A percentile compares a stretch with the other conserved stretches of the same genome.
These are phyloP conservation scores for Solanum pinnatisectum DNA, from an alignment of 257 asterid species.

Conservation along the genomic window DNA sequence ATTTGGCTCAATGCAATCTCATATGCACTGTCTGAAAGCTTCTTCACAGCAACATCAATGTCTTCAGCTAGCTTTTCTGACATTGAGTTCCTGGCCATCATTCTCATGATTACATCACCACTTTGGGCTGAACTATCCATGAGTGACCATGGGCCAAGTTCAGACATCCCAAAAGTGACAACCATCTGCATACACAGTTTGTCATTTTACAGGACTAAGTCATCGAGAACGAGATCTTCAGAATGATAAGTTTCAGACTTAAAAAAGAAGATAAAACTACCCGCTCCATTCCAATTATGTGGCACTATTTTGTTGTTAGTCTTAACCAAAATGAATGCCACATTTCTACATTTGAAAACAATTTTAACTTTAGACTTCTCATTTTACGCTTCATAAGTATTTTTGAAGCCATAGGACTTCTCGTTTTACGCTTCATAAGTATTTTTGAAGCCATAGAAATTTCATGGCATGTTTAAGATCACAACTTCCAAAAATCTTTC, in stretches of 20 bases:
- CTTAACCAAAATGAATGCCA: background rate
- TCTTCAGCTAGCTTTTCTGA: conserved; percentile 96
- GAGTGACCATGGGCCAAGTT: conserved; percentile 92
- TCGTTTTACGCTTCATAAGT: background rate
- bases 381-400: background rate
- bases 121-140: conserved; percentile 72
- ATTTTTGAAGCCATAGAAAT: background rate
- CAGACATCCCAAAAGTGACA: conserved; percentile 93
- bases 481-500: background rate
- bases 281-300: background rate
- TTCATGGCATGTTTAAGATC: background rate
- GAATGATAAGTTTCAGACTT: background rate
- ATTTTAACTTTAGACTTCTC: background rate
- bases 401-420: background rate
- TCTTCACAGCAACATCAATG: conserved; percentile 80
- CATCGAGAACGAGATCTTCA: background rate
- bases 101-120: conserved; percentile 85
- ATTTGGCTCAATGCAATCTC: conserved; percentile 72
- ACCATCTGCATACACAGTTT: conserved; percentile 48
- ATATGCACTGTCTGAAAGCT: conserved; percentile 66
- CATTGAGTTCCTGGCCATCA: conserved; percentile 98
- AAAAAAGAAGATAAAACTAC: background rate
- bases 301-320: background rate
- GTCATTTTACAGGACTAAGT: background rate
- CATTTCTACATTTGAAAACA: background rate